A percentile compares a stretch with the other conserved stretches of the same genome.
These are phyloP conservation scores for Nitzschia putrida DNA, from an alignment of 108 stramenopile species.

Conservation along the genomic window DNA sequence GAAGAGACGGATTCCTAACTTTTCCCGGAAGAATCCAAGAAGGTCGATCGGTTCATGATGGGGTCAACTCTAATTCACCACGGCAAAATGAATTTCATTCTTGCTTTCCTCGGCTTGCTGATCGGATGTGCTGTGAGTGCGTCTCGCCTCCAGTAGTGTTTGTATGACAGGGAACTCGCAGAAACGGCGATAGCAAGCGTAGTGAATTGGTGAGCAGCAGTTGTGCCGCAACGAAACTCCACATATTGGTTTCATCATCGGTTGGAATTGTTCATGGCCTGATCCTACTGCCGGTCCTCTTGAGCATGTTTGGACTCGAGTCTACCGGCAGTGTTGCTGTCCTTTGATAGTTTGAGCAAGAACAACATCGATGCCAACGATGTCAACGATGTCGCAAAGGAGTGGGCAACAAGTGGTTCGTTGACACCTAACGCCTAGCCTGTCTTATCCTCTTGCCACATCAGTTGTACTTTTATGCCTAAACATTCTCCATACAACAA, in stretches of 20 bases:
- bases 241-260: conserved; percentile 64
- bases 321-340: no score
- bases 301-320: conserved; percentile 56
- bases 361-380: no score
- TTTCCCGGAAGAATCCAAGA: background rate
- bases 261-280: conserved; percentile 64
- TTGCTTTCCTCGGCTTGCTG: conserved; percentile 18
- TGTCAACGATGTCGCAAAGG: no score
- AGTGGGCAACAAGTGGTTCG: no score
- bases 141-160: conserved; percentile 1
- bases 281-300: conserved; percentile 63
- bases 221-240: conserved; percentile 59
- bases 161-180: conserved; percentile 29
- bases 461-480: no score
- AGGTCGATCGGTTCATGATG: conserved; percentile 23
- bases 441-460: no score
- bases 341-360: no score
- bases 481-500: no score
- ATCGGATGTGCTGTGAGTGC: conserved; percentile 30
- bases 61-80: conserved; percentile 16
- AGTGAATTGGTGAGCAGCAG: conserved; percentile 64
- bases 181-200: conserved; percentile 41
- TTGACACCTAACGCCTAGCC: no score
- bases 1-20: no score
- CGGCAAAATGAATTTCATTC: conserved; percentile 21